Evolutionary conservation across 176 grass and related monocot species (phyloP).

Genomic region (Miscanthus lutarioriparius): DNA sequence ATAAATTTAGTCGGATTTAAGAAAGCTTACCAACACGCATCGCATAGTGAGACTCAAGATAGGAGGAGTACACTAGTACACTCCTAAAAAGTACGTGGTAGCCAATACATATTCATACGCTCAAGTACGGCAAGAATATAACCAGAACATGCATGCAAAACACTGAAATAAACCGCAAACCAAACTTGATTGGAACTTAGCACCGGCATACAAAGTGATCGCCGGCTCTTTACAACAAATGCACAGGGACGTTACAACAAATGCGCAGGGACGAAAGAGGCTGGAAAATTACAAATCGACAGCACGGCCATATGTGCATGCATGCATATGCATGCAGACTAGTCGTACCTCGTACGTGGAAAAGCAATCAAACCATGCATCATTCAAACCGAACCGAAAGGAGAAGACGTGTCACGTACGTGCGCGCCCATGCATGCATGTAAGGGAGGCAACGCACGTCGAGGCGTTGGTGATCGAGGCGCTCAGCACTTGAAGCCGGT

Average conservation of each 20-base stretch:
- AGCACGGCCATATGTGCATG: too few relatives aligned
- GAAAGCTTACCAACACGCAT: too few relatives aligned
- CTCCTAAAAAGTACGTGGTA: too few relatives aligned
- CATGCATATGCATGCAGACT: not conserved
- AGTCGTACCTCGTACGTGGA: not conserved
- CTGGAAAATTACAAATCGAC: not conserved
- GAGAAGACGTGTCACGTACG: too few relatives aligned
- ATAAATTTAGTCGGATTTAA: too few relatives aligned
- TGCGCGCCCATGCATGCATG: not conserved
- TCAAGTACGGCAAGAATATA: not conserved
- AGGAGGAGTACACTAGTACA: too few relatives aligned
- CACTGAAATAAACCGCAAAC: not conserved
- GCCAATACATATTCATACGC: too few relatives aligned
- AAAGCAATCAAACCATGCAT: not conserved
- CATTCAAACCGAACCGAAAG: not conserved
- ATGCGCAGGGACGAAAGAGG: not conserved
- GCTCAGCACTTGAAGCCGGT: slow-evolving; percentile 38
- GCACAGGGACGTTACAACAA: too few relatives aligned
- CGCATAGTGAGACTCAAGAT: too few relatives aligned
- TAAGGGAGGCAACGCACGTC: too few relatives aligned
- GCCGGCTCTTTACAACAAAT: slow-evolving; percentile 13
- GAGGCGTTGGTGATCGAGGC: not conserved
- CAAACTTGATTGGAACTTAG: slow-evolving; percentile 1
- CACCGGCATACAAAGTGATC: not conserved
- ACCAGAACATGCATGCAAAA: not conserved